Conservation (phyloP, 805 yeast genomes). For the Lipomyces lipofer region DNA sequence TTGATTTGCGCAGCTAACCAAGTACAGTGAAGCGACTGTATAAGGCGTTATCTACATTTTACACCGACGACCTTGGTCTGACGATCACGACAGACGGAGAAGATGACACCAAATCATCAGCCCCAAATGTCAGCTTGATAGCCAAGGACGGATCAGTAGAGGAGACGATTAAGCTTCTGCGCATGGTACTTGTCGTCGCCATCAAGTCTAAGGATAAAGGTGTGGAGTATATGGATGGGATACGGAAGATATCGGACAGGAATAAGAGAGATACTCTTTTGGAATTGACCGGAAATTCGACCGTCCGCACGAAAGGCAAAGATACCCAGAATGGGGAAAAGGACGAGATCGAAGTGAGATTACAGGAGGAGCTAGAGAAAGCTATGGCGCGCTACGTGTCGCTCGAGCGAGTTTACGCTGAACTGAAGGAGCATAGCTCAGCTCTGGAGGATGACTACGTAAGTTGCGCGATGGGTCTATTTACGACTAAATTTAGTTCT, state of each 20-base stretch:
- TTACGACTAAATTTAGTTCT: not conserved
- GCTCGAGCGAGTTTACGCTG: constrained; percentile 13
- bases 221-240: not conserved
- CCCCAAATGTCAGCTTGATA: constrained; percentile 26
- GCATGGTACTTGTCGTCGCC: constrained; percentile 7
- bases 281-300: not conserved
- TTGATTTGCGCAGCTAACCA: not conserved
- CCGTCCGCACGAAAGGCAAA: not conserved
- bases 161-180: constrained; percentile 17
- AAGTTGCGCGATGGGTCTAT: not conserved
- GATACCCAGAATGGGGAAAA: not conserved
- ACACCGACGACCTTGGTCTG: not conserved
- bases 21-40: constrained; percentile 17
- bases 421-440: constrained; percentile 12
- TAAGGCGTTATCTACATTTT: constrained; percentile 14
- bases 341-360: not conserved
- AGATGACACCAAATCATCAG: constrained; percentile 1
- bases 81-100: not conserved
- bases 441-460: constrained; percentile 8
- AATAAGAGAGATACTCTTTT: not conserved
- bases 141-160: constrained; percentile 21
- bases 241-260: not conserved
- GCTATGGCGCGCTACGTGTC: constrained; percentile 4
- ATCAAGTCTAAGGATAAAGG: not conserved
- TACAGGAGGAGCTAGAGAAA: constrained; percentile 4